A percentile compares a stretch with the other conserved stretches of the same genome.
phyloP scores from a whole-genome alignment of 176 grass and related monocot genomes.

The Carex pumila region DNA sequence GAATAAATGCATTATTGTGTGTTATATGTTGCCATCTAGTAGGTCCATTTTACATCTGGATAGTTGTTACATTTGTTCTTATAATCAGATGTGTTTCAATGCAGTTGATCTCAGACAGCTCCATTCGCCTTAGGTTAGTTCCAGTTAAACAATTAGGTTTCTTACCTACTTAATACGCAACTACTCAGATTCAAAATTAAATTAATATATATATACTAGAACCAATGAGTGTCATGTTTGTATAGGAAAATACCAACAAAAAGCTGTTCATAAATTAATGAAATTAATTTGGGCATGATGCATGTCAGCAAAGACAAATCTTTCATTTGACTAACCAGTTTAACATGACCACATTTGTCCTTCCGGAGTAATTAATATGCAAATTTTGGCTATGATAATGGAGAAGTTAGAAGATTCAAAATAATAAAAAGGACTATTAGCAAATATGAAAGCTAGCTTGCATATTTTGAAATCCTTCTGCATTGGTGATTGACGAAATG shows the following conservation, averaged over 20 bases:
- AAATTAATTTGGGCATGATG: background rate
- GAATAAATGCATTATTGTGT: background rate
- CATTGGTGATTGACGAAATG: too few relatives aligned
- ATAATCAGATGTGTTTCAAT: background rate
- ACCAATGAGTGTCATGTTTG: background rate
- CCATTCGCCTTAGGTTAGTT: background rate
- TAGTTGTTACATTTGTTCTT: background rate
- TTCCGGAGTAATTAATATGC: too few relatives aligned
- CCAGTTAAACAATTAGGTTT: background rate
- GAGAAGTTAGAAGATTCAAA: background rate
- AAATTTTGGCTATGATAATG: background rate
- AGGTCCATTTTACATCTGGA: constrained; percentile 18
- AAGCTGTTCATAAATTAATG: background rate
- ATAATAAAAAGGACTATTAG: background rate
- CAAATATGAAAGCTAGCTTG: too few relatives aligned
- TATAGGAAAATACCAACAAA: background rate
- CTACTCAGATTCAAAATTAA: constrained; percentile 10
- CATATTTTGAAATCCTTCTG: too few relatives aligned
- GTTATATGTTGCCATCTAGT: constrained; percentile 9
- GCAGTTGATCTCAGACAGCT: background rate
- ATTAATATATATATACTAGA: background rate
- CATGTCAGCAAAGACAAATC: background rate
- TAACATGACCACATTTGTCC: background rate
- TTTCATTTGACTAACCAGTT: background rate
- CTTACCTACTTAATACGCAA: background rate